Conservation (phyloP, 2,329 filamentous ascomycete genomes). For the Fusarium transvaalense region DNA sequence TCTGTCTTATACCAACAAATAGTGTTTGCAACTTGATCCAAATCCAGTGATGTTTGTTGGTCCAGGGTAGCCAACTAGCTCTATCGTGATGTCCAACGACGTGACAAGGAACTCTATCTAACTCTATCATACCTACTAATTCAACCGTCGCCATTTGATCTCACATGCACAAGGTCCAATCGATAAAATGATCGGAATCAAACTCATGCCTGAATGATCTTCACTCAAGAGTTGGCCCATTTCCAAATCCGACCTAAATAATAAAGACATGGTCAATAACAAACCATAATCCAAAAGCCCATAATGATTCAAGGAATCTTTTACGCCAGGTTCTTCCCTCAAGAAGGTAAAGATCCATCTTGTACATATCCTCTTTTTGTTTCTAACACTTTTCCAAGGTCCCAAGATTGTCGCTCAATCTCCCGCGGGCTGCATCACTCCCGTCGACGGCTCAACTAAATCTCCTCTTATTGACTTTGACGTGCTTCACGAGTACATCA, state of each 20-base stretch:
- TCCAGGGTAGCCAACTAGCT: slow-evolving; percentile 29
- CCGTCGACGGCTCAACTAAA: slow-evolving; percentile 53
- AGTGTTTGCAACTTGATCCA: neutral
- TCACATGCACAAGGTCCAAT: neutral
- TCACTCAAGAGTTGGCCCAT: neutral
- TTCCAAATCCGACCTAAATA: neutral
- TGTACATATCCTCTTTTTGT: neutral
- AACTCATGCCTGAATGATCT: neutral
- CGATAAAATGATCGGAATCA: neutral
- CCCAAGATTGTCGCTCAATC: slow-evolving; percentile 74
- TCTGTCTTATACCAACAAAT: neutral
- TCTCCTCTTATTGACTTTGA: slow-evolving; percentile 84
- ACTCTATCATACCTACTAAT: slow-evolving; percentile 9
- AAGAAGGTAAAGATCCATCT: slow-evolving; percentile 64
- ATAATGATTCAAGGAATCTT: slow-evolving; percentile 78
- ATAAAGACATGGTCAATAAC: slow-evolving; percentile 14
- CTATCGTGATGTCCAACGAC: neutral
- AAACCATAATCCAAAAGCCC: slow-evolving; percentile 30
- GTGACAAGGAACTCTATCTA: slow-evolving; percentile 1
- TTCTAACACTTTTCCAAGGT: slow-evolving; percentile 54
- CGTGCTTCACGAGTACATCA: slow-evolving; percentile 90
- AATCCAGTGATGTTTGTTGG: neutral
- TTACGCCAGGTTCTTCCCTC: slow-evolving; percentile 75
- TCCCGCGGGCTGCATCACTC: slow-evolving; percentile 72
- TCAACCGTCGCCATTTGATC: neutral